These are phyloP conservation scores for Scleroderma citrinum DNA, from an alignment of 768 basidiomycete species.

Conservation along the genomic window DNA sequence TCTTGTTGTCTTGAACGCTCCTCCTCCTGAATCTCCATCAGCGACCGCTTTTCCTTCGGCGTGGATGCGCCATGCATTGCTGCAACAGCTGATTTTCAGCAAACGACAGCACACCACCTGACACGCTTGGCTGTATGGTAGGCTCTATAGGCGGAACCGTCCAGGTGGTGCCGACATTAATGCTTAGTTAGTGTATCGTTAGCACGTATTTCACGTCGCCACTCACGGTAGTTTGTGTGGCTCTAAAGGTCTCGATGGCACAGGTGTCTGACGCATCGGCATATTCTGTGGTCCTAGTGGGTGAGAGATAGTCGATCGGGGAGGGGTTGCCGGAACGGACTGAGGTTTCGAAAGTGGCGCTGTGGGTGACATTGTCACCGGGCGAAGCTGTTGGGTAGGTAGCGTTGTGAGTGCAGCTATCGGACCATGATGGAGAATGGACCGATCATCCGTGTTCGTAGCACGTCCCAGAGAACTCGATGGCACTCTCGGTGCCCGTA, in stretches of 20 bases:
- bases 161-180: slow-evolving; percentile 51
- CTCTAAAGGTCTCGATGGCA: slow-evolving; percentile 19
- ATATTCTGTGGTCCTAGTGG: slow-evolving; percentile 58
- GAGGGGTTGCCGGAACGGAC: slow-evolving; percentile 18
- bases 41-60: slow-evolving; percentile 51
- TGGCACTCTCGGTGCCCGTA: neutral
- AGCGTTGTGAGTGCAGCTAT: neutral
- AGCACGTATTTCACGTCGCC: neutral
- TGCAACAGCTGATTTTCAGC: slow-evolving; percentile 82
- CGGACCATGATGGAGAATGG: too few species aligned
- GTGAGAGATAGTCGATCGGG: slow-evolving; percentile 25
- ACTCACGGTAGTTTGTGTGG: slow-evolving; percentile 49
- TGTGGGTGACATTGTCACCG: neutral
- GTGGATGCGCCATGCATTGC: slow-evolving; percentile 43
- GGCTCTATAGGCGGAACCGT: slow-evolving; percentile 48
- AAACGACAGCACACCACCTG: slow-evolving; percentile 49
- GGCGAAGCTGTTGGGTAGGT: neutral
- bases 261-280: slow-evolving; percentile 44
- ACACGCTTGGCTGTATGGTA: slow-evolving; percentile 27
- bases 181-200: neutral
- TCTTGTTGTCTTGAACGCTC: slow-evolving; percentile 63
- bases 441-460: slow-evolving; percentile 3
- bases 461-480: neutral
- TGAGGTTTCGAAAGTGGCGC: slow-evolving; percentile 13
- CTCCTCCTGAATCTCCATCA: slow-evolving; percentile 84